phyloP scores from a whole-genome alignment of 306 rosid genomes.

The Ochetophila trinervis region DNA sequence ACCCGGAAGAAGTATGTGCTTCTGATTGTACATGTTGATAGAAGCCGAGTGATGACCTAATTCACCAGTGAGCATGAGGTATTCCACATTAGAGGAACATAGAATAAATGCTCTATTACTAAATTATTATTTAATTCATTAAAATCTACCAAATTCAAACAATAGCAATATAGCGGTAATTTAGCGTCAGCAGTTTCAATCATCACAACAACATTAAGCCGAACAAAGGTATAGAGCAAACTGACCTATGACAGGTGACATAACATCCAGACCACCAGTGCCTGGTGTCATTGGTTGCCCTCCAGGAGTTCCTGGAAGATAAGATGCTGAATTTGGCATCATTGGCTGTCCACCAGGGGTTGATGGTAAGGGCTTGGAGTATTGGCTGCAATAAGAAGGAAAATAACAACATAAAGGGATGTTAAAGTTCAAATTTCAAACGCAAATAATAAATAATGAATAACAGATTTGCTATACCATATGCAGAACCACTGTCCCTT shows the following conservation, averaged over 20 bases:
- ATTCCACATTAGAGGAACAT: no score
- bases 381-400: conserved; percentile 62
- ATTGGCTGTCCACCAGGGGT: conserved; percentile 99
- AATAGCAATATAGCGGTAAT: no score
- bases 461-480: conserved; percentile 63
- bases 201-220: neutral
- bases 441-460: no score
- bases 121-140: no score
- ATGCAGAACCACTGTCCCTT: conserved; percentile 58
- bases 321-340: conserved; percentile 95
- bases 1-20: no score
- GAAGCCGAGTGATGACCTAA: no score
- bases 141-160: no score
- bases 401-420: neutral
- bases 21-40: no score
- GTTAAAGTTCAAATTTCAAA: neutral
- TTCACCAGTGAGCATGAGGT: no score
- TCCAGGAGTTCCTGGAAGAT: conserved; percentile 99
- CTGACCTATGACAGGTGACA: conserved; percentile 93
- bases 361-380: conserved; percentile 99
- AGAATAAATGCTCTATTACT: no score
- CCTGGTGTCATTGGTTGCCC: conserved; percentile 99
- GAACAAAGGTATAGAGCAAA: conserved; percentile 4
- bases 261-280: conserved; percentile 88
- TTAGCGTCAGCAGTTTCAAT: neutral